Percentiles rank a stretch among this genome's conserved stretches.
phyloP scores from a whole-genome alignment of 192 early-diverging fungal genomes.

The Entomortierella beljakovae region DNA sequence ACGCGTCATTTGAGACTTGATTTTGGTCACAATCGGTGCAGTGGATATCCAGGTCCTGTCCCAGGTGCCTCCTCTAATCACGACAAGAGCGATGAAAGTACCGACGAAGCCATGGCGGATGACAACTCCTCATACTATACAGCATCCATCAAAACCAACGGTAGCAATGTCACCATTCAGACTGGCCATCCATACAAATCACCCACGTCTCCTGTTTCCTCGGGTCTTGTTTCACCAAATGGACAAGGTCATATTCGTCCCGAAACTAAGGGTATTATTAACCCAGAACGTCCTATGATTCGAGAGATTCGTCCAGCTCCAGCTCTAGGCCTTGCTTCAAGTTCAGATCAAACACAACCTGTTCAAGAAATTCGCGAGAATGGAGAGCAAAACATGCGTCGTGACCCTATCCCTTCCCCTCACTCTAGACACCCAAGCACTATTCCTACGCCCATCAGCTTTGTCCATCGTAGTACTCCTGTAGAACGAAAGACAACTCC shows the following conservation, averaged over 20 bases:
- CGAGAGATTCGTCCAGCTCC: not conserved
- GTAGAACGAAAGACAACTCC: constrained; percentile 8
- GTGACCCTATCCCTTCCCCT: constrained; percentile 2
- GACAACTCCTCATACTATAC: not conserved
- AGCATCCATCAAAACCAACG: constrained; percentile 1
- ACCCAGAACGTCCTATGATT: not conserved
- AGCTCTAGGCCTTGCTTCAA: not conserved
- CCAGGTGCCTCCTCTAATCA: constrained; percentile 24
- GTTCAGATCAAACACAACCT: not conserved
- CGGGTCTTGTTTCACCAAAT: not conserved
- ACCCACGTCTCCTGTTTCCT: constrained; percentile 16
- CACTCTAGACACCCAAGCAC: constrained; percentile 12
- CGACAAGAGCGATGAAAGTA: constrained; percentile 26
- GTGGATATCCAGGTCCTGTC: constrained; percentile 40
- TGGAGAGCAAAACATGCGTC: not conserved
- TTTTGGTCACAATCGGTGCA: constrained; percentile 52
- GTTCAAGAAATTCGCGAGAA: constrained; percentile 1
- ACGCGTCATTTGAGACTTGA: constrained; percentile 47
- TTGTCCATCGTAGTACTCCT: constrained; percentile 20
- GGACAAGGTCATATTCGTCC: constrained; percentile 5
- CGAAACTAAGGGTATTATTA: not conserved
- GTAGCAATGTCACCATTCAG: not conserved
- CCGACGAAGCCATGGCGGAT: constrained; percentile 11
- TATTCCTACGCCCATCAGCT: constrained; percentile 23
- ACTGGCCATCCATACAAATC: constrained; percentile 9